These are phyloP conservation scores for Hypoxylon intermedium DNA, from an alignment of 495 filamentous ascomycete genomes.

Conservation along the genomic window DNA sequence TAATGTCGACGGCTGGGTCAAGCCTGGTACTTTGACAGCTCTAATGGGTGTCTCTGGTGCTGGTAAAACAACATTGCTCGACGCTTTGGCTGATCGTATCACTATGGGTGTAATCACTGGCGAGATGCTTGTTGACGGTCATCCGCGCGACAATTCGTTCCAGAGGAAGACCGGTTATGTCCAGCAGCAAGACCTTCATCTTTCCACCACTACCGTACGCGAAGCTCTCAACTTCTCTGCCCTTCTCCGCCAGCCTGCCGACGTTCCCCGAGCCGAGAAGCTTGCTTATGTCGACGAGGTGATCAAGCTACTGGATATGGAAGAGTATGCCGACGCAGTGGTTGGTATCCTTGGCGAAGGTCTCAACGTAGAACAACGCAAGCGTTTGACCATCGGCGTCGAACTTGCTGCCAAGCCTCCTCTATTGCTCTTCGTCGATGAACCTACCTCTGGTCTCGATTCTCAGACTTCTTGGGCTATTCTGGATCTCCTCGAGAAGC, in stretches of 20 bases:
- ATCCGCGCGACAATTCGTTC: slow-evolving; percentile 77
- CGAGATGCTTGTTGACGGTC: slow-evolving; percentile 84
- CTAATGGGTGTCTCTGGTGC: slow-evolving; percentile 81
- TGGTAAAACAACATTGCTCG: slow-evolving; percentile 76
- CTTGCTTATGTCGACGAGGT: slow-evolving; percentile 88
- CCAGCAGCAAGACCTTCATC: slow-evolving; percentile 93
- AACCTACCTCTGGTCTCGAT: slow-evolving; percentile 85
- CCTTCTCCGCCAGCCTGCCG: slow-evolving; percentile 79
- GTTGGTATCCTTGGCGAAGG: slow-evolving; percentile 89
- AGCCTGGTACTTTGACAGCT: slow-evolving; percentile 89
- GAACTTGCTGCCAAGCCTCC: slow-evolving; percentile 90
- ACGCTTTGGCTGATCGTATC: slow-evolving; percentile 78
- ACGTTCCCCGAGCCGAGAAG: slow-evolving; percentile 74
- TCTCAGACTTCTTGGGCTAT: slow-evolving; percentile 89
- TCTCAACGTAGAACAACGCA: slow-evolving; percentile 91
- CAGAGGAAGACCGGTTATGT: slow-evolving; percentile 95
- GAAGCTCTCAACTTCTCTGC: slow-evolving; percentile 86
- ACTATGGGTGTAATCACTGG: slow-evolving; percentile 87
- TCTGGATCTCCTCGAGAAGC: slow-evolving; percentile 75
- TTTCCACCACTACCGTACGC: slow-evolving; percentile 83
- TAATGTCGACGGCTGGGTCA: slow-evolving; percentile 87
- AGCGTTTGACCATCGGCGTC: slow-evolving; percentile 87
- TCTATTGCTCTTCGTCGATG: slow-evolving; percentile 89
- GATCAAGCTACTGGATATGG: slow-evolving; percentile 88
- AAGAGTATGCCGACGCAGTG: slow-evolving; percentile 84